These are phyloP conservation scores for Anthracocystis walkeri DNA, from an alignment of 1,284 basidiomycete genomes.

Conservation along the genomic window DNA sequence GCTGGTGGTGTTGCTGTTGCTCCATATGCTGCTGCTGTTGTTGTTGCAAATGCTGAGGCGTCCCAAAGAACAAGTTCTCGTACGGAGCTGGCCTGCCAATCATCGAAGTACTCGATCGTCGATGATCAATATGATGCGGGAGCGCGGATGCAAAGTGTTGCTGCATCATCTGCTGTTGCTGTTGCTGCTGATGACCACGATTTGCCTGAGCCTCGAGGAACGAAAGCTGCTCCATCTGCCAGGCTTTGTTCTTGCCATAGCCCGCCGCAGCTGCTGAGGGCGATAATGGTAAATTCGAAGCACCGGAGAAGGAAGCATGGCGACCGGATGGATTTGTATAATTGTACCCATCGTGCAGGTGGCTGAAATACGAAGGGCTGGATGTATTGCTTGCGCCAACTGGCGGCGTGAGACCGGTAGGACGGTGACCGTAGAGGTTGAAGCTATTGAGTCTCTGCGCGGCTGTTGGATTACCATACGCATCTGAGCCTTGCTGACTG, in stretches of 20 bases:
- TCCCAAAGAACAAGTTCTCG: slow-evolving; percentile 29
- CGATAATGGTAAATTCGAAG: slow-evolving; percentile 12
- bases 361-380: slow-evolving; percentile 18
- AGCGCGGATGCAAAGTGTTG: slow-evolving; percentile 11
- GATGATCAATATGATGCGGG: slow-evolving; percentile 10
- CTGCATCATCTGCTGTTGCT: slow-evolving; percentile 23
- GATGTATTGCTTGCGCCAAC: slow-evolving; percentile 17
- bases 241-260: slow-evolving; percentile 56
- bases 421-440: slow-evolving; percentile 39
- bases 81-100: slow-evolving; percentile 24
- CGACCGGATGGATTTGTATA: slow-evolving; percentile 21
- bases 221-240: slow-evolving; percentile 61
- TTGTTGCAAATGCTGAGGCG: slow-evolving; percentile 13
- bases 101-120: slow-evolving; percentile 22
- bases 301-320: slow-evolving; percentile 33
- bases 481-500: slow-evolving; percentile 4
- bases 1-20: slow-evolving; percentile 26
- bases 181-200: slow-evolving; percentile 30
- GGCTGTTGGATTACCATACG: slow-evolving; percentile 8
- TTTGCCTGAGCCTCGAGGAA: slow-evolving; percentile 51
- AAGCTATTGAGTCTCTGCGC: slow-evolving; percentile 37
- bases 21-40: slow-evolving; percentile 13
- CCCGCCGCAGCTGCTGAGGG: slow-evolving; percentile 33
- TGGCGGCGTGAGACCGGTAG: slow-evolving; percentile 24
- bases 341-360: slow-evolving; percentile 14